Evolutionary conservation across 129 eudicot genomes (phyloP), one percentile per base, ranked within the genome.

Genomic region (Centella asiatica): DNA sequence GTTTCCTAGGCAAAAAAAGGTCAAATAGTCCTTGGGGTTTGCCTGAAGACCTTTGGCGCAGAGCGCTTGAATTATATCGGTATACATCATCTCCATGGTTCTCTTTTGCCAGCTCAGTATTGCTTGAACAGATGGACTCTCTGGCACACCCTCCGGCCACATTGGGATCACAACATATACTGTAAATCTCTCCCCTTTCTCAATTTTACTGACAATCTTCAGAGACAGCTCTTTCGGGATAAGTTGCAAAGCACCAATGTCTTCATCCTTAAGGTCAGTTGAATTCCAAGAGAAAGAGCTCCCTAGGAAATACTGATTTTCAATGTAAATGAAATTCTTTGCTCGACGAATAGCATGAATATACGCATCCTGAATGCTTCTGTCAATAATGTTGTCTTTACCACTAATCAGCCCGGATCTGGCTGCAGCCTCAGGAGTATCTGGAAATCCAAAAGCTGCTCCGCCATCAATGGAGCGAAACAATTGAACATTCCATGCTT

Each of bases 141-240:
- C 97, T 0, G 97, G 97, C 13, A 63, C 46, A 6, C 97, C 97
- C 55, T 89, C 97, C 3, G 97, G 97, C 97, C 97, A 89, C 97
- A 89, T 89, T 0, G 97, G 97, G 27, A 89, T 33, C 34, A 89
- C 95, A 23, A 85, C 48, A 18, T 89, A 89, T 12, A 85, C 97
- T 17, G 78, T 60, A 22, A 89, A 89, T 31, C 78, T 70, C 72
- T 89, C 95, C 33, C 83, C 90, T 25, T 79, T 81, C 69, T 89
- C 97, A 23, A 89, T 89, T 68, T 89, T 89, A 53, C 95, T 80
- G 11, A 85, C 85, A 13, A 89, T 85, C 69, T 89, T 89, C 12
- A 85, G 59, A 0, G 97, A 89, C 12, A 89, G 62, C 25, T 89
- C 97, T 65, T 85, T 89, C 2, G 95, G 95, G 42, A 89, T 80